Base-by-base conservation (phyloP, 768 basidiomycete genomes). In the Rhodosporidiobolus sp. region DNA sequence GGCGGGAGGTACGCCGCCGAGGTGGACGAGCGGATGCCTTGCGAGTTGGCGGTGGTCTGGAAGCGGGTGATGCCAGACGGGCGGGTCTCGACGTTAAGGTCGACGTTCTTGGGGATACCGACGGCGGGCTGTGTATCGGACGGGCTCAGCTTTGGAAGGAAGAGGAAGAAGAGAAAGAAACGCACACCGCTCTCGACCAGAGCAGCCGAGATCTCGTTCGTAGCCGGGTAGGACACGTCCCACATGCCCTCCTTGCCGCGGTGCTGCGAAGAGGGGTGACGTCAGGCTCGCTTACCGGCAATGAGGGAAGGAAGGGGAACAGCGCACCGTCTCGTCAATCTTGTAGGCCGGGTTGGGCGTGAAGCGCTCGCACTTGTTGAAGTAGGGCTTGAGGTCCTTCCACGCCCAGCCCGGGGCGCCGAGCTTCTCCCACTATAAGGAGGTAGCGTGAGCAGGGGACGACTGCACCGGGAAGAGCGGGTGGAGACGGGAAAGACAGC, bases 1-100 rank as follows among this genome's bases (percentile, higher is more conserved):
- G 62, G 50, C 4, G 76, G 61, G 17, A 77, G 69, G 69, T 77
- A 77, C 9, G 74, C 76, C 10, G 74, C 68, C 26, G 69, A 71
- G 19, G 76, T 77, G 16, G 76, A 75, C 10, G 59, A 63, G 24
- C 76, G 61, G 35, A 56, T 60, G 6, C 76, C 76, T 17, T 49
- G 54, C 28, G 68, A 26, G 30, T 50, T 57, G 69, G 73, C 46
- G 26, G 55, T 59, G 2, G 71, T 32, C 53, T 68, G 67, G 69
- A 77, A 75, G 38, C 76, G 70, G 19, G 74, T 64, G 58, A 77
- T 72, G 24, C 74, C 73, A 35, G 17, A 38, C 3, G 60, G 48
- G 60, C 69, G 65, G 6, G 54, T 50, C 46, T 69, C 65, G 54
- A 60, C 43, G 58, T 77, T 77, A 30, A 73, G 35, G 58, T 75